A percentile compares a stretch with the other conserved stretches of the same genome.
Conservation (phyloP, 2,329 filamentous ascomycete species). For the Calonectria fujianensis region DNA sequence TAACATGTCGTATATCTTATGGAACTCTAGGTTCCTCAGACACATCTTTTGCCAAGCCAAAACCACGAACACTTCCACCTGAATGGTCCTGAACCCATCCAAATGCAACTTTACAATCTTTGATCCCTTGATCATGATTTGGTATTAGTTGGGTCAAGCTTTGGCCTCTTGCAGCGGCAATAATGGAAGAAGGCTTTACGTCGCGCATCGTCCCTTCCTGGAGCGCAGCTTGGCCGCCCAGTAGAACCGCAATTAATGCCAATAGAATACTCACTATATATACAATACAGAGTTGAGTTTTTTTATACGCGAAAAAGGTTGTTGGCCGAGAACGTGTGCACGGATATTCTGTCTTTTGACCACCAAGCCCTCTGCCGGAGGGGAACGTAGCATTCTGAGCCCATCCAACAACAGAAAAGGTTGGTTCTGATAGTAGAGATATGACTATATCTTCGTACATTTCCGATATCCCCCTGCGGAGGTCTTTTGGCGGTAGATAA, state of each 20-base stretch:
- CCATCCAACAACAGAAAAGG: slow-evolving; percentile 2
- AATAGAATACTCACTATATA: slow-evolving; percentile 7
- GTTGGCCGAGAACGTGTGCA: neutral
- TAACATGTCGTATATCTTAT: no score
- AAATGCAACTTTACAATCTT: neutral
- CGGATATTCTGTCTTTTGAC: neutral
- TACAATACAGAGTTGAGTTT: neutral
- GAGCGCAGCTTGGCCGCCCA: neutral
- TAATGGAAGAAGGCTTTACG: slow-evolving; percentile 26
- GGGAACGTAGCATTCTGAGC: neutral
- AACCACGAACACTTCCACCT: no score
- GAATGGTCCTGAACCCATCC: neutral
- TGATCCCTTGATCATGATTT: neutral
- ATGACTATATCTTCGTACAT: slow-evolving; percentile 19
- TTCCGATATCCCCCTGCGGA: neutral
- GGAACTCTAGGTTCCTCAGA: no score
- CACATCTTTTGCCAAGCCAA: no score
- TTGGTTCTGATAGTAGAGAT: neutral
- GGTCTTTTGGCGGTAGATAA: neutral
- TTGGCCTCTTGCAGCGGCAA: slow-evolving; percentile 8
- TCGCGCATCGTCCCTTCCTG: slow-evolving; percentile 14
- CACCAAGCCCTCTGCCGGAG: neutral
- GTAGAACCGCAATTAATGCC: neutral
- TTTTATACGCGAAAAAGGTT: neutral
- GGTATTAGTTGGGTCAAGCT: neutral